Percentiles rank a stretch among this genome's conserved stretches.
Evolutionary conservation across 2,329 filamentous ascomycete genomes (phyloP).

Genomic region (Colletotrichum gloeosporioides): DNA sequence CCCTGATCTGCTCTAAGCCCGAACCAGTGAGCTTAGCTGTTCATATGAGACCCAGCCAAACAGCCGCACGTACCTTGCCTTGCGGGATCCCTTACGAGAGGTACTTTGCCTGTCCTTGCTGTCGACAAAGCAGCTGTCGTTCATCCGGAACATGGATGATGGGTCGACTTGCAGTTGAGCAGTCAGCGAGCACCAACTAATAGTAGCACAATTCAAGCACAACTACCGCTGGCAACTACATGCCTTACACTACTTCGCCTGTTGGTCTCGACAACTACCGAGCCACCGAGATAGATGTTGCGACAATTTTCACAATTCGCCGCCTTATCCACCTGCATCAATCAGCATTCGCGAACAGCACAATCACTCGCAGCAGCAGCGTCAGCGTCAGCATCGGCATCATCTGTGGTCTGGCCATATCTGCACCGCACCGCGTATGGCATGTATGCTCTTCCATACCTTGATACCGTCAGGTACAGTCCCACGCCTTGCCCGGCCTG

Average conservation of each 20-base stretch:
- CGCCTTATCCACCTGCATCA: neutral
- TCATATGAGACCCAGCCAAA: neutral
- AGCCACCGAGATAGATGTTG: neutral
- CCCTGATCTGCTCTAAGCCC: conserved; percentile 1
- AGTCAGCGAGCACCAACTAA: neutral
- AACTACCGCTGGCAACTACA: neutral
- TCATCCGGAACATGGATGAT: neutral
- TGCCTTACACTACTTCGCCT: neutral
- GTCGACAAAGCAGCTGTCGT: neutral
- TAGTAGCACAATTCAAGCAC: neutral
- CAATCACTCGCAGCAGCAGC: neutral
- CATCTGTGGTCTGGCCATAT: conserved; percentile 4
- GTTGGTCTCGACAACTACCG: neutral
- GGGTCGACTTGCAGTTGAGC: neutral
- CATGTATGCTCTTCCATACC: neutral
- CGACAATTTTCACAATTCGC: neutral
- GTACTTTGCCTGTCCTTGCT: neutral
- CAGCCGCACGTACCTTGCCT: neutral
- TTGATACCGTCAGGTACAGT: neutral
- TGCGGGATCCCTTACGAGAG: neutral
- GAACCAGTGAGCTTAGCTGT: neutral
- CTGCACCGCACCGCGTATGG: neutral
- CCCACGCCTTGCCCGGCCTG: neutral
- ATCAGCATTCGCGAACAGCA: neutral
- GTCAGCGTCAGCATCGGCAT: neutral